These are phyloP conservation scores for Fusarium virguliforme DNA, from an alignment of 2,329 filamentous ascomycete species.

Conservation along the genomic window DNA sequence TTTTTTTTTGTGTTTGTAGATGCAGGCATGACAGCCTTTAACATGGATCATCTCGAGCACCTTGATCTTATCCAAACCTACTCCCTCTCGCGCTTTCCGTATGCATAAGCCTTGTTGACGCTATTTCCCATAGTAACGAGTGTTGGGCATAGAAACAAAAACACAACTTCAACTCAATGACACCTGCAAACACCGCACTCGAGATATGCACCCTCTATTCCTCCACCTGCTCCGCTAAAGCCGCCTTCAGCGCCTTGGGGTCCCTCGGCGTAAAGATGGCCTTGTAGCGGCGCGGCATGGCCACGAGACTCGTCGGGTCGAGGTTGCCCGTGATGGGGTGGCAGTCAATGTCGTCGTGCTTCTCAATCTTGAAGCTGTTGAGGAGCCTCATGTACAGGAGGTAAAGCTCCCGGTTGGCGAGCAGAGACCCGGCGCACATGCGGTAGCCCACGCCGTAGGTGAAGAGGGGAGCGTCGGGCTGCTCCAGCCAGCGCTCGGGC, in stretches of 20 bases:
- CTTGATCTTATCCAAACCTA: background rate
- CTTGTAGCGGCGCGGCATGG: constrained; percentile 72
- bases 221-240: constrained; percentile 22
- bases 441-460: constrained; percentile 77
- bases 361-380: constrained; percentile 73
- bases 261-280: constrained; percentile 71
- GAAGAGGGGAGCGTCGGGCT: constrained; percentile 75
- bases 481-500: constrained; percentile 69
- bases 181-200: background rate
- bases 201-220: background rate
- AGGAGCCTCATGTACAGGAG: constrained; percentile 75
- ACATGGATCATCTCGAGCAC: background rate
- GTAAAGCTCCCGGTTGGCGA: constrained; percentile 77
- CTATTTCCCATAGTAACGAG: background rate
- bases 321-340: constrained; percentile 73
- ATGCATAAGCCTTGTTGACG: background rate
- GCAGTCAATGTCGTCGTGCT: constrained; percentile 68
- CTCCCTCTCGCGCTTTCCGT: background rate
- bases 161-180: background rate
- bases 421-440: constrained; percentile 72
- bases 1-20: constrained; percentile 3
- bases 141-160: background rate
- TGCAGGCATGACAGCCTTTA: background rate
- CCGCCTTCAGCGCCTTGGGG: constrained; percentile 36
- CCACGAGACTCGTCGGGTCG: constrained; percentile 75